These are phyloP conservation scores for Heteromeles arbutifolia DNA, from an alignment of 306 rosid genomes.

Conservation along the genomic window DNA sequence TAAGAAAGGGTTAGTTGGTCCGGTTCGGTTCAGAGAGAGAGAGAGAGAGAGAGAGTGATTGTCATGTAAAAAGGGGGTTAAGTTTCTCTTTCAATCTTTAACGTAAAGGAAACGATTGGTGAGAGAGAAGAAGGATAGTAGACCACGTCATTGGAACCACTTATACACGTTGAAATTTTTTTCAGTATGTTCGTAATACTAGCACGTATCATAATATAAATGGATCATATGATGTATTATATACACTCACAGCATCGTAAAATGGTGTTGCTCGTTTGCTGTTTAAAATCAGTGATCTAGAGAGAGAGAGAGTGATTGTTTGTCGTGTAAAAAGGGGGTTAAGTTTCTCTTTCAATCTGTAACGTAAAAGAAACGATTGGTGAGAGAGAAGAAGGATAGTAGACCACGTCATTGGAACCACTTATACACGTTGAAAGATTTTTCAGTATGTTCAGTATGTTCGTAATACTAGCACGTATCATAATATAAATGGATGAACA, in stretches of 20 bases:
- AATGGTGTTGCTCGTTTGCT: too few species aligned
- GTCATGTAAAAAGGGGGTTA: slow-evolving; percentile 18
- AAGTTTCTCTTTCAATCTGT: slow-evolving; percentile 36
- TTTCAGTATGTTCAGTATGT: accelerated
- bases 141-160: slow-evolving; percentile 46
- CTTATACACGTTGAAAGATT: background rate
- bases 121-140: slow-evolving; percentile 17
- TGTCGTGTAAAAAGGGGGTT: slow-evolving; percentile 17
- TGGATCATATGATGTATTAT: too few species aligned
- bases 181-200: accelerated
- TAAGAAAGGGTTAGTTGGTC: background rate
- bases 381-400: slow-evolving; percentile 15
- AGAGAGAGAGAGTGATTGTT: slow-evolving; percentile 17
- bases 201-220: too few species aligned
- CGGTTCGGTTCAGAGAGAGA: slow-evolving; percentile 11
- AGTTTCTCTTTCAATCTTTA: slow-evolving; percentile 37
- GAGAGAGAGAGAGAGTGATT: slow-evolving; percentile 14
- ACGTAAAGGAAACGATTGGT: slow-evolving; percentile 50
- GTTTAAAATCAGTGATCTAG: too few species aligned
- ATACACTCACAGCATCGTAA: too few species aligned
- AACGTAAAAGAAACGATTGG: slow-evolving; percentile 53
- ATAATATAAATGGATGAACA: too few species aligned
- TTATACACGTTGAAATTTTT: background rate
- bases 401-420: slow-evolving; percentile 46
- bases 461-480: too few species aligned